phyloP scores from a whole-genome alignment of 1,284 basidiomycete species.

The Marasmius sp. region DNA sequence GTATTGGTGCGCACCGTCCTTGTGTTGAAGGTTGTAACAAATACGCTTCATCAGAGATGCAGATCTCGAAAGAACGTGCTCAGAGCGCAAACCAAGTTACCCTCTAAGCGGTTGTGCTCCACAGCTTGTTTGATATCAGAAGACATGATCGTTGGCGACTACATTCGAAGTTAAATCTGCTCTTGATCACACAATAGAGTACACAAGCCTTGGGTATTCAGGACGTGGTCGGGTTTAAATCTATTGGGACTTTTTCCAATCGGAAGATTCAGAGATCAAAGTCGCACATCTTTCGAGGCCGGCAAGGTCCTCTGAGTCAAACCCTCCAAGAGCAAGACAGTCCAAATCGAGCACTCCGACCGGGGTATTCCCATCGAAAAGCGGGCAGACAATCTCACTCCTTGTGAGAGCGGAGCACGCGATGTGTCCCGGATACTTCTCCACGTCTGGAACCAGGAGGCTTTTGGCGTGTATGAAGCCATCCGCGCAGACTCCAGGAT shows the following conservation, averaged over 20 bases:
- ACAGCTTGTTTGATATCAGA: too few species aligned
- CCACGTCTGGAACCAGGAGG: slow-evolving; percentile 71
- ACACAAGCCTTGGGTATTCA: too few species aligned
- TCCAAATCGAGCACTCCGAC: slow-evolving; percentile 87
- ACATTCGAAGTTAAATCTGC: too few species aligned
- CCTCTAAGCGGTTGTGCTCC: too few species aligned
- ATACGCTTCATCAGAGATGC: too few species aligned
- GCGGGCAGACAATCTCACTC: slow-evolving; percentile 83
- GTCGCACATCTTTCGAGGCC: slow-evolving; percentile 73
- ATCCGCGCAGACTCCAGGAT: slow-evolving; percentile 78
- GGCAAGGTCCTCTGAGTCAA: slow-evolving; percentile 69
- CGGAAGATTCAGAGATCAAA: slow-evolving; percentile 56
- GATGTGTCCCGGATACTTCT: slow-evolving; percentile 84
- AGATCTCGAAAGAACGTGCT: too few species aligned
- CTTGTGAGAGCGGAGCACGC: slow-evolving; percentile 86
- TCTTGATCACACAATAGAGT: too few species aligned
- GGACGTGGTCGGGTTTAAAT: too few species aligned
- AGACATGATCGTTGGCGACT: too few species aligned
- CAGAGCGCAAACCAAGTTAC: too few species aligned
- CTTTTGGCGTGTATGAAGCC: slow-evolving; percentile 61
- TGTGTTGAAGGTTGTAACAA: too few species aligned
- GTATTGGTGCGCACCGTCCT: too few species aligned
- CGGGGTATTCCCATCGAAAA: slow-evolving; percentile 46
- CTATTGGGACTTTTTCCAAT: slow-evolving; percentile 42
- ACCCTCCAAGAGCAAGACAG: slow-evolving; percentile 70